Conservation (phyloP, 1,284 basidiomycete species). For the Irpex rosettiformis region DNA sequence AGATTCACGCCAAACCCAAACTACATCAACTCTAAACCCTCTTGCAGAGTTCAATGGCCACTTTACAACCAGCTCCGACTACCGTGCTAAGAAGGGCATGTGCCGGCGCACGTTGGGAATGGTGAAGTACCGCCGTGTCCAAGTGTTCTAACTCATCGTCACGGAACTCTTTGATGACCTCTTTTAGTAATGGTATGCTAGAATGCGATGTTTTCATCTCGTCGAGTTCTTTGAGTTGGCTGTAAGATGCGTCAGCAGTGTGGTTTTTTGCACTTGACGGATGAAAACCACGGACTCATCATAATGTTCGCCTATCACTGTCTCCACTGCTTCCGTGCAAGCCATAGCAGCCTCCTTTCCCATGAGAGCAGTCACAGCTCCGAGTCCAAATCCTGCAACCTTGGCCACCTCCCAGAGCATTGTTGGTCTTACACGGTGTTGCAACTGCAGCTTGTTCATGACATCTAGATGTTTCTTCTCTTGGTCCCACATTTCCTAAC, state of each 20-base stretch:
- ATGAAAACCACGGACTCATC: constrained; percentile 75
- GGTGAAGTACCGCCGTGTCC: constrained; percentile 87
- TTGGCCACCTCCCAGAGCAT: constrained; percentile 82
- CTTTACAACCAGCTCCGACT: constrained; percentile 83
- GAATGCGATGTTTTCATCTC: constrained; percentile 64
- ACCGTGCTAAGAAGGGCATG: constrained; percentile 88
- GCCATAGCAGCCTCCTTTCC: constrained; percentile 96
- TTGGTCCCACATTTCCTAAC: constrained; percentile 93
- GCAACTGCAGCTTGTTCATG: constrained; percentile 80
- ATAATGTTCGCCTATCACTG: constrained; percentile 97
- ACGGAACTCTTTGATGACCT: constrained; percentile 82
- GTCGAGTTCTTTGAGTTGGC: constrained; percentile 73
- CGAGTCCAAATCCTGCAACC: constrained; percentile 81
- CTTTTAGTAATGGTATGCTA: constrained; percentile 73
- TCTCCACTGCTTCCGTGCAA: constrained; percentile 97
- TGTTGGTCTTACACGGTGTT: constrained; percentile 86
- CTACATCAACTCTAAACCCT: constrained; percentile 46
- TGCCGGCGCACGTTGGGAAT: constrained; percentile 88
- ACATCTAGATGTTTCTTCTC: constrained; percentile 90
- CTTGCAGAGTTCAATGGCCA: constrained; percentile 89
- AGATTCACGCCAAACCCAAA: constrained; percentile 1
- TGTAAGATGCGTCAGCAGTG: constrained; percentile 28
- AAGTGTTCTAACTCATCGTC: constrained; percentile 96
- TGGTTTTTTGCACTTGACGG: background rate
- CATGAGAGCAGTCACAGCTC: constrained; percentile 83